Conservation (phyloP, 495 filamentous ascomycete genomes). For the Talaromyces ruber region DNA sequence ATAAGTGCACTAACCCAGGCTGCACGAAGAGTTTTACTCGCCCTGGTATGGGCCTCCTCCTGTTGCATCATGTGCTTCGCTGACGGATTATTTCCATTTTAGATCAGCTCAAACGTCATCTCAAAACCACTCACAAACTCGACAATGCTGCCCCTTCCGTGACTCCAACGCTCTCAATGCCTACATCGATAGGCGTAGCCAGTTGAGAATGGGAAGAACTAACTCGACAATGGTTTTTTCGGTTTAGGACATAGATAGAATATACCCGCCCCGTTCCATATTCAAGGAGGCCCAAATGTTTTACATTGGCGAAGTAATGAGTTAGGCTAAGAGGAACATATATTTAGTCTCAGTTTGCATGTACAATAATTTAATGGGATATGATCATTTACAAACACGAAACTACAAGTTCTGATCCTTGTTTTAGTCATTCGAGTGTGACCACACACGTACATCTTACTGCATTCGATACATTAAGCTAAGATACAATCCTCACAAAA, state of each 20-base stretch:
- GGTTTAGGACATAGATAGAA: neutral
- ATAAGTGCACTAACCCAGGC: constrained; percentile 33
- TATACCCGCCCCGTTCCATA: neutral
- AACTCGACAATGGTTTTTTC: neutral
- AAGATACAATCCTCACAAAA: neutral
- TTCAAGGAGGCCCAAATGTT: neutral
- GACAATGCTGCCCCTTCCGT: constrained; percentile 9
- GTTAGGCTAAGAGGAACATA: neutral
- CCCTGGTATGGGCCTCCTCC: constrained; percentile 24
- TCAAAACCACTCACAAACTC: constrained; percentile 33
- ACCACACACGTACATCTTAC: neutral
- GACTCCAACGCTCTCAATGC: neutral
- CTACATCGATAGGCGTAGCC: neutral
- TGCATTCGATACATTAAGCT: neutral
- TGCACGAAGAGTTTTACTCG: constrained; percentile 42
- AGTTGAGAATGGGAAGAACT: neutral
- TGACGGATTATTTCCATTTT: neutral
- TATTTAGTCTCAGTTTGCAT: neutral
- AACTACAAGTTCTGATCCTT: neutral
- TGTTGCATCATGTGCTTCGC: neutral
- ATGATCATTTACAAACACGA: neutral
- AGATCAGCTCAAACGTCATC: constrained; percentile 42
- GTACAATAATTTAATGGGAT: neutral
- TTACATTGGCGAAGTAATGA: neutral
- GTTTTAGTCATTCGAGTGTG: too few species aligned